These are phyloP conservation scores for Periconia sp. DNA, from an alignment of 2,329 filamentous ascomycete genomes.

Conservation along the genomic window DNA sequence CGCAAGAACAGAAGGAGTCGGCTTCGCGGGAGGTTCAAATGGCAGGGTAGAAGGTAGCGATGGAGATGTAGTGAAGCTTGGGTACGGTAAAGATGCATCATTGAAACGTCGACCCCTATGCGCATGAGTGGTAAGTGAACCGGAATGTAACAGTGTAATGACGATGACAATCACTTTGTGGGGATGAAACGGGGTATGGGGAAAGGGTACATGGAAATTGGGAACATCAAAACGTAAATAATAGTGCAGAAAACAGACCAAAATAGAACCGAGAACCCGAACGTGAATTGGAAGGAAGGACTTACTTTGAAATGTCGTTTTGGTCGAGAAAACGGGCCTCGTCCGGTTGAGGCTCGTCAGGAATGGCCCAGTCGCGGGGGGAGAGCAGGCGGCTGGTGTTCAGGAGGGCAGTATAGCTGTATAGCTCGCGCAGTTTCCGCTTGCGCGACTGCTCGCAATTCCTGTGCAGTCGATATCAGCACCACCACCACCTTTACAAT, in stretches of 20 bases:
- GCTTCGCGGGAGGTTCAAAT: conserved; percentile 22
- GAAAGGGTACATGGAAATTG: not conserved
- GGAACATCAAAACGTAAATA: not conserved
- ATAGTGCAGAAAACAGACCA: conserved; percentile 2
- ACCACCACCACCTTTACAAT: conserved; percentile 40
- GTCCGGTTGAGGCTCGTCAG: conserved; percentile 54
- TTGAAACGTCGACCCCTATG: conserved; percentile 60
- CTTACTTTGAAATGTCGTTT: conserved; percentile 60
- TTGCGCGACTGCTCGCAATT: conserved; percentile 75
- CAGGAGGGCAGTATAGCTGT: conserved; percentile 69
- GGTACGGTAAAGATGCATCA: conserved; percentile 54
- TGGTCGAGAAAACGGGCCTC: conserved; percentile 58
- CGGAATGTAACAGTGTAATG: conserved; percentile 12
- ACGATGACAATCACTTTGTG: conserved; percentile 14
- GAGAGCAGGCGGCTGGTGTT: conserved; percentile 55
- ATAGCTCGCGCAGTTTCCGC: conserved; percentile 87
- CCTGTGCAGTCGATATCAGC: conserved; percentile 40
- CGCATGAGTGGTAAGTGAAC: conserved; percentile 28
- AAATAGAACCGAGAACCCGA: conserved; percentile 3
- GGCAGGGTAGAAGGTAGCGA: conserved; percentile 27
- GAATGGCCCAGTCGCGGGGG: conserved; percentile 57
- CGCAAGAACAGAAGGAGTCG: conserved; percentile 10
- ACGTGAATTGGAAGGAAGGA: conserved; percentile 8
- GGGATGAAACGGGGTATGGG: not conserved
- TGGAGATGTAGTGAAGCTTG: conserved; percentile 25